Evolutionary conservation across 2,329 filamentous ascomycete species (phyloP), one percentile per base, ranked within the genome.

Genomic region (Cordyceps fumosorosea): DNA sequence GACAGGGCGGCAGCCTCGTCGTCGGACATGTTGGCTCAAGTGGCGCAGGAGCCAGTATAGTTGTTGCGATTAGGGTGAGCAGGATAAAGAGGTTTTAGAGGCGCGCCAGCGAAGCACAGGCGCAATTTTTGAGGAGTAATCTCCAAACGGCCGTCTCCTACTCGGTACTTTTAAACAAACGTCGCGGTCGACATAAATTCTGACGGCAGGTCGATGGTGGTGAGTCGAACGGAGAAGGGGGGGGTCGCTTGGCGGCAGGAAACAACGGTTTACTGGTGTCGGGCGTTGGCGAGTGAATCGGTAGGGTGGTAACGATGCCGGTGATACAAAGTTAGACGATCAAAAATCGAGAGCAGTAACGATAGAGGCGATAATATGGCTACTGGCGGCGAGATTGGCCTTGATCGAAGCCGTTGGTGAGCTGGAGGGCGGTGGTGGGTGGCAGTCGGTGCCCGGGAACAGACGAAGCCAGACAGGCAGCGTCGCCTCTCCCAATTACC

Each of bases 1-100:
- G 73, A 71, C 59, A 73, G 67, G 63, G 72, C 70, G 60, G 70
- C 73, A 63, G 73, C 74, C 63, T 80, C 77, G 67, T 80, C 76
- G 64, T 78, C 77, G 54, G 77, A 78, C 73, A 77, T 74, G 64
- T 76, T 75, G 64, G 72, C 52, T 63, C 62, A 68, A 29, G 61
- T 48, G 48, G 47, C 48, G 55, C 42, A 40, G 60, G 37, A 29
- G 63, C 62, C 67, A n/a, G 66, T 63, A 52, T 61, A 24, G 37
- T 55, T 62, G 26, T 57, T 62, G 26, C 52, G 62, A 48, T 11
- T 20, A 16, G 5, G 40, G 42, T 29, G 51, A 60, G 48, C 57
- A 34, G 57, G 48, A 60, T 53, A 20, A 48, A 54, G 58, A 60
- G 40, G 20, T 16, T 54, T 53, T n/a, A 42, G 51, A 54, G 51